A percentile compares a stretch with the other conserved stretches of the same genome.
Evolutionary conservation across 75 land plant species (phyloP).

Genomic region (Selaginella tamariscina): DNA sequence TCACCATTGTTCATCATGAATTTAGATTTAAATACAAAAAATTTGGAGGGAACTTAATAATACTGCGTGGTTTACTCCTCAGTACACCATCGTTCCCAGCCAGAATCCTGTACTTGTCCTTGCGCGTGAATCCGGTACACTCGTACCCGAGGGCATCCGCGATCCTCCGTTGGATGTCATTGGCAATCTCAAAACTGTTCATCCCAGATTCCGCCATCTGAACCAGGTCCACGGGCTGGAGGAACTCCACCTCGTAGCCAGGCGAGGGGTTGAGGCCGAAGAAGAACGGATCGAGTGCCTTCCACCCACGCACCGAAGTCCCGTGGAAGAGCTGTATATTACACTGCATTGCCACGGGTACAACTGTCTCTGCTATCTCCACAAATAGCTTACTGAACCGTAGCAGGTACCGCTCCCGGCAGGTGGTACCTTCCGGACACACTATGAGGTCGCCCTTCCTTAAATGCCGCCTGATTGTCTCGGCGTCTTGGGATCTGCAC

Average conservation of each 20-base stretch:
- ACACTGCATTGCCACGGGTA: slow-evolving; percentile 20
- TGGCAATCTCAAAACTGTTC: slow-evolving; percentile 18
- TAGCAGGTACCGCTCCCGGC: slow-evolving; percentile 28
- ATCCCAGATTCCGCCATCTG: slow-evolving; percentile 7
- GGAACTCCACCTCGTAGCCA: slow-evolving; percentile 16
- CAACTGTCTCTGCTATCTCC: slow-evolving; percentile 19
- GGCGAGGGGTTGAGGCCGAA: slow-evolving; percentile 24
- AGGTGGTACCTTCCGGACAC: slow-evolving; percentile 29
- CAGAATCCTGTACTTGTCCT: slow-evolving; percentile 25
- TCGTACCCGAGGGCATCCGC: slow-evolving; percentile 20
- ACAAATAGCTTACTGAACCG: slow-evolving; percentile 25
- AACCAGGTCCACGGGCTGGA: slow-evolving; percentile 1
- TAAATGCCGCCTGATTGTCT: slow-evolving; percentile 8
- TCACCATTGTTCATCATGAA: neutral
- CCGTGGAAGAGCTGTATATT: slow-evolving; percentile 19
- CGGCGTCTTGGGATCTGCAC: slow-evolving; percentile 15
- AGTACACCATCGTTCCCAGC: slow-evolving; percentile 23
- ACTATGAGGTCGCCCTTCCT: slow-evolving; percentile 18
- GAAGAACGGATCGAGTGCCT: slow-evolving; percentile 25
- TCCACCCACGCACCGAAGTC: slow-evolving; percentile 18
- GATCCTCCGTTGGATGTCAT: slow-evolving; percentile 13
- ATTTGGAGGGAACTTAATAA: neutral
- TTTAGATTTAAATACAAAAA: neutral
- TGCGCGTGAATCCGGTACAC: slow-evolving; percentile 26
- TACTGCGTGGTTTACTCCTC: neutral